Evolutionary conservation across 768 basidiomycete species (phyloP), one percentile per base, ranked within the genome.

Genomic region (Daedaleopsis sinensis): DNA sequence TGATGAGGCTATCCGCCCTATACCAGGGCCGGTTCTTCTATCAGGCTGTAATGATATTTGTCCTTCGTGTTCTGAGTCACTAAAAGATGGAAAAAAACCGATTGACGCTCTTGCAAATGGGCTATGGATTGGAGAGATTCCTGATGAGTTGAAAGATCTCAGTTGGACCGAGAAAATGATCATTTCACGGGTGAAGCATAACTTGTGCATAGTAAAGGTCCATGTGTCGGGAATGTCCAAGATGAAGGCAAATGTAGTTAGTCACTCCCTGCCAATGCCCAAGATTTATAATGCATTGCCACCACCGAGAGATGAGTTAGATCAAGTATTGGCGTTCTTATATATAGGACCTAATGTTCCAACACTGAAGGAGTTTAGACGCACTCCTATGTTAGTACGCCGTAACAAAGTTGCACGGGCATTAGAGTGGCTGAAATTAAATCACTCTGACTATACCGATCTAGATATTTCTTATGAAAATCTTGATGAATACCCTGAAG

Each of bases 101-200:
- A n/a, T 18, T 18, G 18, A 46, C 18, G 21, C n/a, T 46, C 53
- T 79, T 6, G 74, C 76, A 0, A 77, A 75, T 65, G 71, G 73
- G 1, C 44, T 76, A 1, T 78, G 77, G 77, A 10, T 80, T 0
- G 78, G 79, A 0, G 52, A 70, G 2, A 69, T 78, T 1, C 78
- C 76, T 2, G 10, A 36, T 5, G 68, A 64, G 12, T 51, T 80
- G 1, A 32, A 67, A 37, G 47, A 61, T 2, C 59, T 79, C 1
- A 70, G 46, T 6, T 76, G 70, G 52, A 64, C 67, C 0, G 78
- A 80, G 58, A 68, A 73, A 27, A 58, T 71, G 27, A 52, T 76
- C 0, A 59, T 78, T 7, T 60, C 76, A 0, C 49, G 64, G 16
- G 67, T 70, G 1, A 32, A 72, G 4, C 71, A 72, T n/a, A 76